Evolutionary conservation across 108 stramenopile genomes (phyloP).

Genomic region (Phaeodactylum tricornutum): DNA sequence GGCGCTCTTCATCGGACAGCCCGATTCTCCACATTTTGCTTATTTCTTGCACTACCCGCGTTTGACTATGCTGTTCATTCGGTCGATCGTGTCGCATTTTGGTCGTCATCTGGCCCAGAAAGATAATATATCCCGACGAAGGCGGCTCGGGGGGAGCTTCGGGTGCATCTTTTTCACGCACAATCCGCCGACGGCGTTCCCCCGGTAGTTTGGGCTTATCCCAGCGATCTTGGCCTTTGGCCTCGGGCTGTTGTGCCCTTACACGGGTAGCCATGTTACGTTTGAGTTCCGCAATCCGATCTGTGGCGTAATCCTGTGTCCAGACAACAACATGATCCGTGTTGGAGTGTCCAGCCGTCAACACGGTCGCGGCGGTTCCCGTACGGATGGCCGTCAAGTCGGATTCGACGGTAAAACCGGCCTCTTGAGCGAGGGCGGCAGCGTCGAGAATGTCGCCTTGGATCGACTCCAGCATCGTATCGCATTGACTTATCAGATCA

Average conservation of each 20-base stretch:
- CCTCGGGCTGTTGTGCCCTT: conserved; percentile 39
- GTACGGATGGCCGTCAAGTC: neutral
- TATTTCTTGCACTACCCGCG: conserved; percentile 53
- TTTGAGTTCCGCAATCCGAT: conserved; percentile 68
- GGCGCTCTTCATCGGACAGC: conserved; percentile 38
- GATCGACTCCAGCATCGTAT: too few species aligned
- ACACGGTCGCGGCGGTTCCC: conserved; percentile 6
- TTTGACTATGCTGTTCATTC: conserved; percentile 57
- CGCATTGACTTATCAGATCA: too few species aligned
- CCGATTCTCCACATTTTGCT: conserved; percentile 51
- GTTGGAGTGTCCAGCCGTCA: conserved; percentile 75
- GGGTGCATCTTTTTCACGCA: conserved; percentile 47
- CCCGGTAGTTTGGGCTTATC: conserved; percentile 64
- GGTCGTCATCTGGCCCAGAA: conserved; percentile 71
- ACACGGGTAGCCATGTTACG: conserved; percentile 33
- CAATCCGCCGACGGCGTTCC: conserved; percentile 63
- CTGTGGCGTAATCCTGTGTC: conserved; percentile 32
- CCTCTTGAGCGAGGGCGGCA: too few species aligned
- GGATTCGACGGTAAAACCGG: neutral
- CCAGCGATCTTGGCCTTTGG: conserved; percentile 59
- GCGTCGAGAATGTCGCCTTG: too few species aligned
- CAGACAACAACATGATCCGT: conserved; percentile 59
- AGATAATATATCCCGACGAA: conserved; percentile 44
- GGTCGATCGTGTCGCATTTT: conserved; percentile 81
- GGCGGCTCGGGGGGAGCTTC: conserved; percentile 69